Conservation (phyloP, 257 asterid species). For the Striga asiatica region DNA sequence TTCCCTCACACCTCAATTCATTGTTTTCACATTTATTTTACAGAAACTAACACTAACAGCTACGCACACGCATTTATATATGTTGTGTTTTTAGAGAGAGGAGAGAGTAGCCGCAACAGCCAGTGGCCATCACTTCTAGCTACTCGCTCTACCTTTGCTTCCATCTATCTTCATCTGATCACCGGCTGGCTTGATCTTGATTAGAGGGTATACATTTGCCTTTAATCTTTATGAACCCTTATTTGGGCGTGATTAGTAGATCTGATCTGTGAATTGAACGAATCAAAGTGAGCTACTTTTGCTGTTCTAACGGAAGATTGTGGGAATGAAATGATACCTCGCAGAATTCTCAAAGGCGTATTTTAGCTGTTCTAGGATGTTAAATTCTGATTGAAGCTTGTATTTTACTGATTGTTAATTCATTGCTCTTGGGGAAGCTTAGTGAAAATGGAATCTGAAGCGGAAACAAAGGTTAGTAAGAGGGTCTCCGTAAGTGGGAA, state of each 20-base stretch:
- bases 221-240: too few species aligned
- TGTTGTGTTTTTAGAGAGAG: too few species aligned
- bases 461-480: conserved; percentile 64
- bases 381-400: conserved; percentile 27
- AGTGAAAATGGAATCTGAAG: conserved; percentile 65
- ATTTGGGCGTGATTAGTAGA: conserved; percentile 21
- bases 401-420: conserved; percentile 19
- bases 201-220: not conserved
- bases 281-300: not conserved
- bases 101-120: too few species aligned
- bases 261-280: conserved; percentile 29
- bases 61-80: too few species aligned
- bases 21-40: not conserved
- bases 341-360: conserved; percentile 1
- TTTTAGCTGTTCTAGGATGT: conserved; percentile 31
- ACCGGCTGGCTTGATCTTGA: not conserved
- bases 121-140: conserved; percentile 19
- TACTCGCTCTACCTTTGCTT: not conserved
- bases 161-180: not conserved
- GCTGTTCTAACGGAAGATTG: conserved; percentile 1
- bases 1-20: conserved; percentile 30
- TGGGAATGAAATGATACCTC: conserved; percentile 2
- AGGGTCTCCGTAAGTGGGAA: not conserved
- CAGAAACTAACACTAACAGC: conserved; percentile 12
- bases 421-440: conserved; percentile 20